Evolutionary conservation across 352 stramenopile genomes (phyloP).

Genomic region (Phytopythium boreale): DNA sequence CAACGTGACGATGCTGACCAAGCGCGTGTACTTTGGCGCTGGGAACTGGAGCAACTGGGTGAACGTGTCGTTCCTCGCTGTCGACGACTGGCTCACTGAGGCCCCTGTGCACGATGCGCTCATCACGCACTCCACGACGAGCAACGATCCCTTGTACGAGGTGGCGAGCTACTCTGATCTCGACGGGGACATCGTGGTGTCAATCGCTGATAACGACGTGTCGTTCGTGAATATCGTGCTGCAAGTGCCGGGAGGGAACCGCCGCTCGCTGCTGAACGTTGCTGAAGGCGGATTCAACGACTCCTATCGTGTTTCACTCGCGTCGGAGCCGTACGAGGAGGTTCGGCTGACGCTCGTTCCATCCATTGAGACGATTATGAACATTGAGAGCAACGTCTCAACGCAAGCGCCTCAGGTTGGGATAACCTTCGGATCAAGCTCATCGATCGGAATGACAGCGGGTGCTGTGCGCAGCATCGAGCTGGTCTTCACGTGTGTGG

Average conservation of each 20-base stretch:
- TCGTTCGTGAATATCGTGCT: constrained; percentile 66
- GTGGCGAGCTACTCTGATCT: constrained; percentile 25
- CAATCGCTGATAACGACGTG: constrained; percentile 63
- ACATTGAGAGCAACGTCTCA: constrained; percentile 22
- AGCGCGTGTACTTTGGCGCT: constrained; percentile 45
- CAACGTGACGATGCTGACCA: constrained; percentile 52
- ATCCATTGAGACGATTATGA: constrained; percentile 39
- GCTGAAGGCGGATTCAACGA: constrained; percentile 78
- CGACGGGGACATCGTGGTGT: constrained; percentile 26
- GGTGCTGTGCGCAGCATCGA: constrained; percentile 21
- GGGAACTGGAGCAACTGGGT: constrained; percentile 68
- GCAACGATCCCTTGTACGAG: constrained; percentile 44
- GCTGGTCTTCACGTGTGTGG: constrained; percentile 61
- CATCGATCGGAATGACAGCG: constrained; percentile 8
- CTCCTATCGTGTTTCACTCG: constrained; percentile 57
- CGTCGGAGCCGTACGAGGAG: constrained; percentile 62
- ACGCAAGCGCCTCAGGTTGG: constrained; percentile 29
- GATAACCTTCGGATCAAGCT: constrained; percentile 16
- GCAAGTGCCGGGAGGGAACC: constrained; percentile 17
- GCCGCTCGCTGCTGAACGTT: constrained; percentile 31
- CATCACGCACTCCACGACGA: constrained; percentile 51
- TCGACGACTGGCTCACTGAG: constrained; percentile 66
- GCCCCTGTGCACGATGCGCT: constrained; percentile 34
- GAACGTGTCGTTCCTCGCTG: constrained; percentile 46
- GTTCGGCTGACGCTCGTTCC: constrained; percentile 43